Evolutionary conservation across 1,139 yeast species (phyloP).

Genomic region (Yamadazyma sp.): DNA sequence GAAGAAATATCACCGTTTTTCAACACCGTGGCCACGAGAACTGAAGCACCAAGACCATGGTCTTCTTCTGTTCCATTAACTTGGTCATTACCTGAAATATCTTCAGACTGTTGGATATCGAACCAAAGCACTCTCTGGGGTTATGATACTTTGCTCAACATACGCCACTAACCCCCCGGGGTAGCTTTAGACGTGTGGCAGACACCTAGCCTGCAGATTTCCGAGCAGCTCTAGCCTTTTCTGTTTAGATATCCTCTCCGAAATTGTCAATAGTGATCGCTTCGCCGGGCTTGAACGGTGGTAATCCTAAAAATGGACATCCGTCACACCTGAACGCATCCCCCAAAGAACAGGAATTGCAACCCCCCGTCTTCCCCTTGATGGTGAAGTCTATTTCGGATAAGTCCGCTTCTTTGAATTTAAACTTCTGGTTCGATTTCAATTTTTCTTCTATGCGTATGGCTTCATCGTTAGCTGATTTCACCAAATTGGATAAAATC

Average conservation of each 20-base stretch:
- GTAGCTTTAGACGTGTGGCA: no score
- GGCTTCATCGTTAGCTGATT: slow-evolving; percentile 55
- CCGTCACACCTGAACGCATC: slow-evolving; percentile 99
- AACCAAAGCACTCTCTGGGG: no score
- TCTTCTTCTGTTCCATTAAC: no score
- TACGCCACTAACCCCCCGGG: no score
- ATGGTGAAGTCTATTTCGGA: slow-evolving; percentile 93
- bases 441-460: slow-evolving; percentile 52
- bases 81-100: no score
- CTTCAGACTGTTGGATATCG: no score
- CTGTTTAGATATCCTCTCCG: slow-evolving; percentile 46
- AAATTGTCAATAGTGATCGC: slow-evolving; percentile 53
- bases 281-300: slow-evolving; percentile 98
- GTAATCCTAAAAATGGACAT: slow-evolving; percentile 94
- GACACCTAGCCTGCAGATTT: no score
- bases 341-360: slow-evolving; percentile 95
- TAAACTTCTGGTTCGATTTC: slow-evolving; percentile 37
- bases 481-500: slow-evolving; percentile 49
- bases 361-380: slow-evolving; percentile 92
- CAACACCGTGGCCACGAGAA: no score
- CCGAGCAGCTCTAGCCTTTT: no score
- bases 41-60: no score
- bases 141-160: no score
- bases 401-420: slow-evolving; percentile 64
- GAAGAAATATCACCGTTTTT: no score